A percentile compares a stretch with the other conserved stretches of the same genome.
These are phyloP conservation scores for Thamnidium elegans DNA, from an alignment of 192 early-diverging fungal species.

Conservation along the genomic window DNA sequence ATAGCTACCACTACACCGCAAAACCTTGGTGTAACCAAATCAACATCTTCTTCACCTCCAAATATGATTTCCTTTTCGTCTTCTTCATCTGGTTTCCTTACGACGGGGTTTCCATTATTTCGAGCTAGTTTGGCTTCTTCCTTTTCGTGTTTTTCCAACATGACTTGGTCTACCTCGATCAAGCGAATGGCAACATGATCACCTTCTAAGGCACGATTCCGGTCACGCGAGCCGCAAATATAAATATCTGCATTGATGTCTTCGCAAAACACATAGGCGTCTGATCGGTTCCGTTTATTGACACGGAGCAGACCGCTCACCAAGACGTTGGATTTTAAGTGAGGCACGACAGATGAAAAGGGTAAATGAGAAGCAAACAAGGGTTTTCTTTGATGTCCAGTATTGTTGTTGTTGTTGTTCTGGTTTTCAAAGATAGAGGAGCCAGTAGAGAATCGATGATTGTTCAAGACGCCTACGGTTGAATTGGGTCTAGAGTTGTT, in stretches of 20 bases:
- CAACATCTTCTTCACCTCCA: constrained; percentile 37
- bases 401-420: constrained; percentile 1
- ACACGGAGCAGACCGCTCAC: constrained; percentile 76
- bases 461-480: constrained; percentile 22
- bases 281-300: constrained; percentile 77
- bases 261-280: constrained; percentile 83
- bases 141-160: constrained; percentile 46
- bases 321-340: constrained; percentile 51
- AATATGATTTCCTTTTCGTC: constrained; percentile 45
- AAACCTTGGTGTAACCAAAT: constrained; percentile 45
- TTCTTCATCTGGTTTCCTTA: constrained; percentile 49
- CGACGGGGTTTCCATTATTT: constrained; percentile 41
- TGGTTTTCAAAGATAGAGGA: constrained; percentile 19
- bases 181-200: constrained; percentile 70
- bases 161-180: constrained; percentile 58
- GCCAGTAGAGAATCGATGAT: constrained; percentile 37
- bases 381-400: constrained; percentile 42
- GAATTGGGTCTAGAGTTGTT: not conserved
- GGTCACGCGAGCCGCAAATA: constrained; percentile 63
- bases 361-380: constrained; percentile 53
- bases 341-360: constrained; percentile 47
- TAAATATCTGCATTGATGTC: constrained; percentile 67
- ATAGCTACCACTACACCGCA: constrained; percentile 53
- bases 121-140: constrained; percentile 46
- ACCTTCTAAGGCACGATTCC: constrained; percentile 79